Evolutionary conservation across 176 grass and related monocot species (phyloP).

Genomic region (Echinochloa phyllopogon): DNA sequence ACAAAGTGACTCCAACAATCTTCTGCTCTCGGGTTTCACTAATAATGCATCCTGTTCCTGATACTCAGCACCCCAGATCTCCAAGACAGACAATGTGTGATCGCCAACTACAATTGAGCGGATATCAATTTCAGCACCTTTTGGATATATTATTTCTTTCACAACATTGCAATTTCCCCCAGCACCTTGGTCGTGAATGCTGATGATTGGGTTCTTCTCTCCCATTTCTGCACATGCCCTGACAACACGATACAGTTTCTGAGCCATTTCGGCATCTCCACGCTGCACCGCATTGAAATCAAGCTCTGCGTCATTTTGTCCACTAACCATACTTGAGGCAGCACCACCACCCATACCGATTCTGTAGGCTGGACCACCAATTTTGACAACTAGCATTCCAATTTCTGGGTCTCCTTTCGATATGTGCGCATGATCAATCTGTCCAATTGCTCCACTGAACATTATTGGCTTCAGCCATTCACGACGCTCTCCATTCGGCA

Average conservation of each 20-base stretch:
- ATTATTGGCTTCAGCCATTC: constrained; percentile 95
- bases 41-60: constrained; percentile 86
- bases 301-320: constrained; percentile 86
- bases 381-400: constrained; percentile 88
- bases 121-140: constrained; percentile 87
- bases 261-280: constrained; percentile 92
- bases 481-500: constrained; percentile 66
- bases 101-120: constrained; percentile 73
- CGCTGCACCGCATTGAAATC: constrained; percentile 87
- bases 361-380: constrained; percentile 84
- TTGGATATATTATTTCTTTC: constrained; percentile 82
- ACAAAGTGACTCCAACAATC: constrained; percentile 62
- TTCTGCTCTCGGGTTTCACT: constrained; percentile 57
- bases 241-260: constrained; percentile 83
- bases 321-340: constrained; percentile 88
- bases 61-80: constrained; percentile 85
- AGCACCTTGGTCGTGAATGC: constrained; percentile 91
- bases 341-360: constrained; percentile 95
- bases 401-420: constrained; percentile 67
- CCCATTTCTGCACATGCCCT: constrained; percentile 88
- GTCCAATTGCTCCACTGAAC: constrained; percentile 88
- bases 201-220: constrained; percentile 80
- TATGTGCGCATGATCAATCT: constrained; percentile 80
- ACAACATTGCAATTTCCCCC: constrained; percentile 92
- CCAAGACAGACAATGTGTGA: constrained; percentile 82